Base-by-base conservation (phyloP, 2,329 filamentous ascomycete genomes). In the Cercospora zeae-maydis region DNA sequence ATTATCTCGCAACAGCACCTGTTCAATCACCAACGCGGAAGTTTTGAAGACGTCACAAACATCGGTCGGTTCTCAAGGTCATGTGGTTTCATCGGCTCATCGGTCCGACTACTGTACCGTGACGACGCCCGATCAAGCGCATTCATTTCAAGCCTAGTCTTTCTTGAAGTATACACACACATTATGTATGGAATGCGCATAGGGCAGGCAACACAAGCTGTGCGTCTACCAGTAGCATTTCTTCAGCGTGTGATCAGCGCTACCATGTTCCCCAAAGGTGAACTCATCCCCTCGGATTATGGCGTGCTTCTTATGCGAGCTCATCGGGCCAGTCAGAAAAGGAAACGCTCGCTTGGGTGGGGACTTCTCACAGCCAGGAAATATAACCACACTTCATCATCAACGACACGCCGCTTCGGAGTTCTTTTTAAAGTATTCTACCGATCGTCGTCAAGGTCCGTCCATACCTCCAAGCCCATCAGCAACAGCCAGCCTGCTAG, bases 301-400 rank as follows among this genome's bases (percentile, higher is more conserved):
- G 58, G 58, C 58, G 58, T 60, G 58, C 58, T 60, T 39, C 58
- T 60, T 31, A 9, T 53, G 58, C 27, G 39, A 60, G 58, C 47
- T 54, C 45, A 11, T 19, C 34, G 30, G 34, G 36, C 58, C 58
- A 60, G 58, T 60, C 58, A 27, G 58, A 21, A 24, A 27, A 3
- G 24, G 24, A 27, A 27, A 21, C 11, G 30, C 13, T 27, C 6
- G 30, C 13, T 27, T 19, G 19, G 19, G 56, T 58, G 39, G 56
- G 30, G 56, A 58, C 19, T 19, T 19, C 14, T 45, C 11, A 49
- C 54, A n/a, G n/a, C n/a, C n/a, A n/a, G n/a, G n/a, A n/a, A n/a
- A n/a, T n/a, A 42, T 19, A 57, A 42, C 54, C 45, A 45, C 34
- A 45, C 24, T 9, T n/a, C 24, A 11, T 45, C 37, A 8, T 30